These are phyloP conservation scores for Populus simonii DNA, from an alignment of 345 rosid genomes.

Conservation along the genomic window DNA sequence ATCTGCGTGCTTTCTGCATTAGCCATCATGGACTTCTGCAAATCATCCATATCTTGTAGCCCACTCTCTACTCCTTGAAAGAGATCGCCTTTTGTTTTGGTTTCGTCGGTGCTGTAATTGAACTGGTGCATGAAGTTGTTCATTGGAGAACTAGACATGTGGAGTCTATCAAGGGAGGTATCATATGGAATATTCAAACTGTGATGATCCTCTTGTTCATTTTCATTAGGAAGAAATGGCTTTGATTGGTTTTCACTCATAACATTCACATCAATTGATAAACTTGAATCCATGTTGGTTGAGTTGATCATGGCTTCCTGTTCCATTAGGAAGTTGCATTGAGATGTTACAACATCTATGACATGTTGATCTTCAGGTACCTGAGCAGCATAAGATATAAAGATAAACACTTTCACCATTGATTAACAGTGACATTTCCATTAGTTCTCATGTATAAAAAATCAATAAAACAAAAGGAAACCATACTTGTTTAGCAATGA, in stretches of 20 bases:
- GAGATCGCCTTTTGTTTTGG: conserved; percentile 31
- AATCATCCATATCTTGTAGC: conserved; percentile 31
- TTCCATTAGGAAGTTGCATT: conserved; percentile 48
- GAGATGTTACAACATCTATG: conserved; percentile 57
- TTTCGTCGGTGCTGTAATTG: conserved; percentile 26
- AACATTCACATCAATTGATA: conserved; percentile 20
- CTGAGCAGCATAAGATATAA: conserved; percentile 28
- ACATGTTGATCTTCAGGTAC: conserved; percentile 68
- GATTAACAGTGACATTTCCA: neutral
- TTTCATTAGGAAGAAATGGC: conserved; percentile 15
- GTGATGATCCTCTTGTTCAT: conserved; percentile 25
- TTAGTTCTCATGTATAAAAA: no score
- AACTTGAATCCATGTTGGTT: conserved; percentile 24
- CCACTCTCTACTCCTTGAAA: conserved; percentile 40
- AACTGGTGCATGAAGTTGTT: conserved; percentile 46
- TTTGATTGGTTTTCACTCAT: conserved; percentile 30
- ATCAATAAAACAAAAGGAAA: neutral
- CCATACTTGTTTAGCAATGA: conserved; percentile 64
- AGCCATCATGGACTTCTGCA: conserved; percentile 19
- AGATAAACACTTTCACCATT: neutral
- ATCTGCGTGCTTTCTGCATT: conserved; percentile 17
- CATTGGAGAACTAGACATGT: conserved; percentile 32
- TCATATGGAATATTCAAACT: conserved; percentile 44
- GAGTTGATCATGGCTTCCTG: conserved; percentile 33
- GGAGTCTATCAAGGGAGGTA: conserved; percentile 36